Evolutionary conservation across 2,329 filamentous ascomycete species (phyloP).

Genomic region (Botryotinia narcissicola): DNA sequence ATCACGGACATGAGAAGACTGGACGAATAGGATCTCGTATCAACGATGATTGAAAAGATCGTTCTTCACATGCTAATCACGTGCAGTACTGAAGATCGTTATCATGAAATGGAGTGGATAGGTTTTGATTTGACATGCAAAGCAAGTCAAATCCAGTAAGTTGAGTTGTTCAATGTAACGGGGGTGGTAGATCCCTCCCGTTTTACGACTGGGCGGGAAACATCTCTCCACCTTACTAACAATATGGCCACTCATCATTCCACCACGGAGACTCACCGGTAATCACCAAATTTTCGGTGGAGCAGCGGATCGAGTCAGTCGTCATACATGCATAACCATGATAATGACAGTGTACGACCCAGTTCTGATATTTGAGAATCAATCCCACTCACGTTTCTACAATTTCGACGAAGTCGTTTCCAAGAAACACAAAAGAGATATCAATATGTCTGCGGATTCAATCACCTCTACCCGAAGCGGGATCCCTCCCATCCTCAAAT

Average conservation of each 20-base stretch:
- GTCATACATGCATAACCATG: conserved; percentile 19
- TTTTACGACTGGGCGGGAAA: conserved; percentile 11
- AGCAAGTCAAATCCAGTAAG: not conserved
- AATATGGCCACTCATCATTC: conserved; percentile 17
- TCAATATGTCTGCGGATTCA: conserved; percentile 1
- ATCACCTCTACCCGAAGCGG: not conserved
- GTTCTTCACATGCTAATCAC: conserved; percentile 2
- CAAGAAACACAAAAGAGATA: not conserved
- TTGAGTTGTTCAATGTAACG: conserved; percentile 13
- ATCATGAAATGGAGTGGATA: not conserved
- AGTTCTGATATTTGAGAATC: conserved; percentile 10
- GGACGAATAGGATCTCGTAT: not conserved
- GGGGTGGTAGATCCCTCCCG: conserved; percentile 7
- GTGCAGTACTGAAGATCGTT: not conserved
- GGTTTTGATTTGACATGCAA: conserved; percentile 8
- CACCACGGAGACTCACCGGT: conserved; percentile 14
- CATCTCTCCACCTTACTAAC: conserved; percentile 14
- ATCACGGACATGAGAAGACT: not conserved
- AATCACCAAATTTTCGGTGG: conserved; percentile 18
- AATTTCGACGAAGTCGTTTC: not conserved
- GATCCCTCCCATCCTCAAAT: conserved; percentile 17
- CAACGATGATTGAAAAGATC: not conserved
- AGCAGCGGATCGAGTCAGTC: conserved; percentile 18
- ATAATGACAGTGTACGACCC: not conserved
- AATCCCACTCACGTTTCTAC: conserved; percentile 9